Conservation (phyloP, 2,329 filamentous ascomycete species). For the Hymenotorrendiella dingleyae region DNA sequence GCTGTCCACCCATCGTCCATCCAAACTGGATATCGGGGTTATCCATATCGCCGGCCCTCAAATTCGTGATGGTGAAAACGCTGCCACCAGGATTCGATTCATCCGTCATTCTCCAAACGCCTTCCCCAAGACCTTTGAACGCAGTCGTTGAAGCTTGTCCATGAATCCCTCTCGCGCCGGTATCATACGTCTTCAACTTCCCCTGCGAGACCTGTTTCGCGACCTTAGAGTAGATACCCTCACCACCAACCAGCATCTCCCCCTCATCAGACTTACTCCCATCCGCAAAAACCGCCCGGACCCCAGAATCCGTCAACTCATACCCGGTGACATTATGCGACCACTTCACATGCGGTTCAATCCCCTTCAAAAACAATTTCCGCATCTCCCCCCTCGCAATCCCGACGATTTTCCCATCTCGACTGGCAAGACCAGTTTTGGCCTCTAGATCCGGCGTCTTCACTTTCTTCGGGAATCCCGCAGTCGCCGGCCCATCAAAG, state of each 20-base stretch:
- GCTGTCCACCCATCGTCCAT: conserved; percentile 56
- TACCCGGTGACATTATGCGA: conserved; percentile 51
- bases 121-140: conserved; percentile 56
- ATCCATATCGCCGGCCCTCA: conserved; percentile 53
- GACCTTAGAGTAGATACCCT: conserved; percentile 56
- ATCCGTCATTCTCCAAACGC: conserved; percentile 53
- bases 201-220: conserved; percentile 54
- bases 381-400: conserved; percentile 61
- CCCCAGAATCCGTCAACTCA: conserved; percentile 47
- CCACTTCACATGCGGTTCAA: conserved; percentile 51
- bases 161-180: conserved; percentile 58
- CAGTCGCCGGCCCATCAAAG: conserved; percentile 11
- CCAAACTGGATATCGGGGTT: conserved; percentile 52
- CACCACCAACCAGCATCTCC: conserved; percentile 53
- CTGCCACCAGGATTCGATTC: conserved; percentile 38
- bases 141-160: conserved; percentile 57
- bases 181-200: conserved; percentile 55
- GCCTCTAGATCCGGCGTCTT: conserved; percentile 1
- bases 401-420: conserved; percentile 54
- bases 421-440: conserved; percentile 36
- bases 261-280: conserved; percentile 54
- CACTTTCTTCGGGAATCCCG: conserved; percentile 27
- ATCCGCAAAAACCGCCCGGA: conserved; percentile 53
- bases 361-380: conserved; percentile 49
- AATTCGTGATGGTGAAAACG: conserved; percentile 57